These are phyloP conservation scores for Aspergillus nidulans DNA, from an alignment of 495 filamentous ascomycete genomes.

Conservation along the genomic window DNA sequence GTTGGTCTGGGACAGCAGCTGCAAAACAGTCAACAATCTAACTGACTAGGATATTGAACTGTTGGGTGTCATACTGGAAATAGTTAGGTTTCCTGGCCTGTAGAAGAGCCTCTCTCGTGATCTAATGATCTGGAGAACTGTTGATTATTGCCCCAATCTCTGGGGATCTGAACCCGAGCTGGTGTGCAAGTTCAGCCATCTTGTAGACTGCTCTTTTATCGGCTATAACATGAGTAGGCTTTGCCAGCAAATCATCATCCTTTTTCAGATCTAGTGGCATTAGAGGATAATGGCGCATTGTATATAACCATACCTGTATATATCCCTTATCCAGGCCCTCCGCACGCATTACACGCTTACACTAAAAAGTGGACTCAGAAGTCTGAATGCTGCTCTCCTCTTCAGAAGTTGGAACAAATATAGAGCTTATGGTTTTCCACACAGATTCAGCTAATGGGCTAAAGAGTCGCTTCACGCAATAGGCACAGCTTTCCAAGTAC, in stretches of 20 bases:
- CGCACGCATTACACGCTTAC: neutral
- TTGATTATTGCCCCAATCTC: constrained; percentile 20
- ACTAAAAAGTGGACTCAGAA: constrained; percentile 20
- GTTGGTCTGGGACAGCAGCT: constrained; percentile 11
- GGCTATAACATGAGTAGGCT: constrained; percentile 16
- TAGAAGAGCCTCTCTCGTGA: constrained; percentile 26
- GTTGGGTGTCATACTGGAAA: constrained; percentile 22
- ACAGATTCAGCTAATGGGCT: constrained; percentile 3
- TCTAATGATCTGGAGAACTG: constrained; percentile 26
- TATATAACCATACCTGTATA: constrained; percentile 24
- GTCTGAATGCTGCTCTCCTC: constrained; percentile 19
- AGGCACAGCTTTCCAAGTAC: constrained; percentile 22
- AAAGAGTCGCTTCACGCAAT: constrained; percentile 27
- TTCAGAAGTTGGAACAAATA: neutral
- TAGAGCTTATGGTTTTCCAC: constrained; percentile 9
- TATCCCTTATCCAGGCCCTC: constrained; percentile 20
- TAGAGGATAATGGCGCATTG: constrained; percentile 24
- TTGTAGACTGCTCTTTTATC: constrained; percentile 25
- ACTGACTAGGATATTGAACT: constrained; percentile 20
- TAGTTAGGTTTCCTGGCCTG: constrained; percentile 26
- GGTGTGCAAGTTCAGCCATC: constrained; percentile 23
- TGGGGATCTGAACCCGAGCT: constrained; percentile 26
- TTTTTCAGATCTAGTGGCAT: constrained; percentile 18
- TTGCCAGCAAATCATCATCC: constrained; percentile 22
- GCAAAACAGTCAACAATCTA: constrained; percentile 21